These are phyloP conservation scores for Dendrostoma leiphaemia DNA, from an alignment of 2,329 filamentous ascomycete genomes.

Conservation along the genomic window DNA sequence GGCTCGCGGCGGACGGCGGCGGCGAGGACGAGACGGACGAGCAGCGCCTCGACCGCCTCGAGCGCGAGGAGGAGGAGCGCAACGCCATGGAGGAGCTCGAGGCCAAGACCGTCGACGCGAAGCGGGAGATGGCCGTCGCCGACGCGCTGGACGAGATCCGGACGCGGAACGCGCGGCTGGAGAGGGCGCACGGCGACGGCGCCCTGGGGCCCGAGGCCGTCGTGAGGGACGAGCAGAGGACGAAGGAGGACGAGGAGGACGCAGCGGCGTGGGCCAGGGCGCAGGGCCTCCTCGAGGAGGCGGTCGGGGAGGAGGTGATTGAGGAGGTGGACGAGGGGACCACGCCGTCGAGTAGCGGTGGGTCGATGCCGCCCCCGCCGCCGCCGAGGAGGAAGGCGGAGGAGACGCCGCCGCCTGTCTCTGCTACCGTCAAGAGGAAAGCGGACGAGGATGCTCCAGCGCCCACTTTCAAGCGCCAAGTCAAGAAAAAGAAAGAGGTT, in stretches of 20 bases:
- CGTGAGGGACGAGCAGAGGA: constrained; percentile 47
- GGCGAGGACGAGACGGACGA: constrained; percentile 76
- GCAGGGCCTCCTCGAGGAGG: constrained; percentile 41
- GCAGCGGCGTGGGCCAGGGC: constrained; percentile 70
- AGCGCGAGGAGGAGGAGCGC: constrained; percentile 68
- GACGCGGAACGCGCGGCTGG: constrained; percentile 83
- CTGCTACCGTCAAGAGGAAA: constrained; percentile 30
- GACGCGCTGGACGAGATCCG: constrained; percentile 95
- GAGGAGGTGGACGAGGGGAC: neutral
- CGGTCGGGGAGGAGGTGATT: constrained; percentile 48
- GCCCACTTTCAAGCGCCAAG: constrained; percentile 68
- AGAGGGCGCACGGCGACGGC: constrained; percentile 69
- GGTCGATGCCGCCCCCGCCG: constrained; percentile 4
- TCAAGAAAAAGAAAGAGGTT: constrained; percentile 83
- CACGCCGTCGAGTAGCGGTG: constrained; percentile 21
- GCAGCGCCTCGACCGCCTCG: constrained; percentile 78
- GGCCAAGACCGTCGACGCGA: constrained; percentile 88
- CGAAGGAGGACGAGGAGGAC: constrained; percentile 70
- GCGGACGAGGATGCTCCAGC: constrained; percentile 26
- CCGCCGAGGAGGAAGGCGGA: constrained; percentile 23
- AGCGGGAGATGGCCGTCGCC: constrained; percentile 93
- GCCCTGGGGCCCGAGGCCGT: constrained; percentile 54
- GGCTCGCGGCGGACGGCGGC: too few species aligned
- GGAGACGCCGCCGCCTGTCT: constrained; percentile 26
- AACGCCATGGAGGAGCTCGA: constrained; percentile 96